Percentiles rank a stretch among this genome's conserved stretches.
phyloP scores from a whole-genome alignment of 306 rosid genomes.

The Vigna trinervia region DNA sequence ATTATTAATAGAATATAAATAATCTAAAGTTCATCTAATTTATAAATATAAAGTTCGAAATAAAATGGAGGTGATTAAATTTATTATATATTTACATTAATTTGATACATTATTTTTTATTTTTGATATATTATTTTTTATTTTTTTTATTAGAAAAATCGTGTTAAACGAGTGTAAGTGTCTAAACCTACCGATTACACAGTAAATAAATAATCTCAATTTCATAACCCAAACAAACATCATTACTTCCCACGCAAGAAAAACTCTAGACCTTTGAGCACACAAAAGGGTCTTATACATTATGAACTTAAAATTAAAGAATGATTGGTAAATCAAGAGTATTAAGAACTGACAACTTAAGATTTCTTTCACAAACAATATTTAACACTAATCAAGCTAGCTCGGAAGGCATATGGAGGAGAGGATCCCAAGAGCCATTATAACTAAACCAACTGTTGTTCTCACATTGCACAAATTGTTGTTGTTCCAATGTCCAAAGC shows the following conservation, averaged over 20 bases:
- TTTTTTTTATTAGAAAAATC: no score
- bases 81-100: no score
- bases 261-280: constrained; percentile 7
- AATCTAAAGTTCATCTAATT: no score
- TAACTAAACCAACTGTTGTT: constrained; percentile 50
- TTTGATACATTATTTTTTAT: no score
- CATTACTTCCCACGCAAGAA: background rate
- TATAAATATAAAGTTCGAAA: no score
- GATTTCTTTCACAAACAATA: background rate
- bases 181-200: no score
- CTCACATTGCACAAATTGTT: constrained; percentile 50
- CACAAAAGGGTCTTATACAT: constrained; percentile 1
- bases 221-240: no score
- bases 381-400: constrained; percentile 43
- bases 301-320: constrained; percentile 31
- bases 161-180: no score
- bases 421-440: constrained; percentile 56
- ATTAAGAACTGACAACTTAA: constrained; percentile 31
- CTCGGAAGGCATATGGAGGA: constrained; percentile 51
- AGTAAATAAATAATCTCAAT: no score
- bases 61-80: no score
- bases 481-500: constrained; percentile 49
- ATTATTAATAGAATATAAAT: no score
- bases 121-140: no score
- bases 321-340: constrained; percentile 14